Evolutionary conservation across 225 moss, liverwort and hornwort species (phyloP).

Genomic region (Sphagnum contortum): DNA sequence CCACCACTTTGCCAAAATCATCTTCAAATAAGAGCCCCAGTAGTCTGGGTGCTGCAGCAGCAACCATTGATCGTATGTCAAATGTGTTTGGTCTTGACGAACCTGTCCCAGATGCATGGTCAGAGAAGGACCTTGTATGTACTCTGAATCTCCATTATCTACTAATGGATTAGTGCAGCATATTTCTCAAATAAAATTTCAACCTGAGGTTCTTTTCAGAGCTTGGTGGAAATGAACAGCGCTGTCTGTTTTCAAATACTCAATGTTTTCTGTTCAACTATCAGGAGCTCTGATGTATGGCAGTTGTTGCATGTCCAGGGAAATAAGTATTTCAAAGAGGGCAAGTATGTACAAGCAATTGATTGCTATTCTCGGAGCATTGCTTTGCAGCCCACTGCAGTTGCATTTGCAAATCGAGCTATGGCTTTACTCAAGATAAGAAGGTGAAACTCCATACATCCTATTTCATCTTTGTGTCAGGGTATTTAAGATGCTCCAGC

Average conservation of each 20-base stretch:
- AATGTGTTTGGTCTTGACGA: constrained; percentile 48
- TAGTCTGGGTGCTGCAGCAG: constrained; percentile 20
- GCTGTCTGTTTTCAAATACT: too few species aligned
- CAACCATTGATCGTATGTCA: constrained; percentile 26
- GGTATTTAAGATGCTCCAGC: neutral
- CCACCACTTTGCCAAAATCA: constrained; percentile 9
- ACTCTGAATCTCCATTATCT: neutral
- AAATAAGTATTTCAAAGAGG: constrained; percentile 86
- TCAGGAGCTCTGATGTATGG: neutral
- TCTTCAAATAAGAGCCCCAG: constrained; percentile 19
- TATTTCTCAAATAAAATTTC: too few species aligned
- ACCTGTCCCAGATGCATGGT: constrained; percentile 67
- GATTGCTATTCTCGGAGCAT: constrained; percentile 96
- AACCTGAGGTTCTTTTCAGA: too few species aligned
- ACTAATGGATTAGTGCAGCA: neutral
- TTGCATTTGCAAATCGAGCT: constrained; percentile 88
- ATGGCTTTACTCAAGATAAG: constrained; percentile 92
- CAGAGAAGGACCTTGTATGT: constrained; percentile 93
- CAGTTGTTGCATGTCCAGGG: constrained; percentile 35
- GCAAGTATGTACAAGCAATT: constrained; percentile 77
- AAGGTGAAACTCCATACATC: constrained; percentile 43
- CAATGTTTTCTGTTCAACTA: too few species aligned
- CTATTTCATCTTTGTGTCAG: constrained; percentile 8
- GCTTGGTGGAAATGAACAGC: too few species aligned
- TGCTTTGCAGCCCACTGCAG: constrained; percentile 82